A percentile compares a stretch with the other conserved stretches of the same genome.
Evolutionary conservation across 805 yeast genomes (phyloP).

Genomic region (Citeromyces matritensis): DNA sequence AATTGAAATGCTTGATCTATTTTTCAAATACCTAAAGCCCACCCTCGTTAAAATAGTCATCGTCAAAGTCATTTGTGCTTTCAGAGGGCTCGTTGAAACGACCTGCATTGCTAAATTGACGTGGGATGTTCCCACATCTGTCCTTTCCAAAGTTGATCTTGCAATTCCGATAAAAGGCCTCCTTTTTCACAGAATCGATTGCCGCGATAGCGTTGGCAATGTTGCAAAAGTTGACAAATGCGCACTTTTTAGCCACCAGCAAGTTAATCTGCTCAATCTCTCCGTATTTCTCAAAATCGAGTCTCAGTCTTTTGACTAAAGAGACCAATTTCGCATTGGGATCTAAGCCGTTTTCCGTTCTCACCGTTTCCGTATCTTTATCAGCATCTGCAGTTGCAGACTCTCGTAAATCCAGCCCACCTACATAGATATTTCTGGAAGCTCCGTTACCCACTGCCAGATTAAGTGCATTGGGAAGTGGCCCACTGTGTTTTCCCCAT

Average conservation of each 20-base stretch:
- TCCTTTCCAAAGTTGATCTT: constrained; percentile 90
- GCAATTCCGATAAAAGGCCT: constrained; percentile 49
- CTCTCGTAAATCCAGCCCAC: constrained; percentile 24
- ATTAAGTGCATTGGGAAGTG: constrained; percentile 73
- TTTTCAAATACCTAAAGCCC: too few species aligned
- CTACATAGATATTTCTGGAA: constrained; percentile 83
- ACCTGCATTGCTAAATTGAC: constrained; percentile 40
- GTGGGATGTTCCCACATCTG: constrained; percentile 88
- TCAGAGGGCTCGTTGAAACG: too few species aligned
- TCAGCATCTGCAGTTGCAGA: constrained; percentile 4
- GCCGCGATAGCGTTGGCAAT: constrained; percentile 87
- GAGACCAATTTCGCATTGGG: background rate
- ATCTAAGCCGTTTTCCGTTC: constrained; percentile 1
- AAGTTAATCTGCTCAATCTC: constrained; percentile 92
- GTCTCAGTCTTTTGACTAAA: constrained; percentile 32
- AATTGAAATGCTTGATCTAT: too few species aligned
- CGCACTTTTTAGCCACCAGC: constrained; percentile 71
- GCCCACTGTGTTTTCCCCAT: constrained; percentile 97
- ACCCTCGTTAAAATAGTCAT: too few species aligned
- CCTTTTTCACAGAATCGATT: constrained; percentile 76
- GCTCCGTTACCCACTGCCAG: constrained; percentile 91
- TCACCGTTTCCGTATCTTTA: background rate
- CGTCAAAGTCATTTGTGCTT: too few species aligned
- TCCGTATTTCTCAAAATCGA: constrained; percentile 71
- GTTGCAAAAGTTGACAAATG: constrained; percentile 83